A percentile compares a stretch with the other conserved stretches of the same genome.
Conservation (phyloP, 2,329 filamentous ascomycete species). For the Aspergillus pseudotamarii region DNA sequence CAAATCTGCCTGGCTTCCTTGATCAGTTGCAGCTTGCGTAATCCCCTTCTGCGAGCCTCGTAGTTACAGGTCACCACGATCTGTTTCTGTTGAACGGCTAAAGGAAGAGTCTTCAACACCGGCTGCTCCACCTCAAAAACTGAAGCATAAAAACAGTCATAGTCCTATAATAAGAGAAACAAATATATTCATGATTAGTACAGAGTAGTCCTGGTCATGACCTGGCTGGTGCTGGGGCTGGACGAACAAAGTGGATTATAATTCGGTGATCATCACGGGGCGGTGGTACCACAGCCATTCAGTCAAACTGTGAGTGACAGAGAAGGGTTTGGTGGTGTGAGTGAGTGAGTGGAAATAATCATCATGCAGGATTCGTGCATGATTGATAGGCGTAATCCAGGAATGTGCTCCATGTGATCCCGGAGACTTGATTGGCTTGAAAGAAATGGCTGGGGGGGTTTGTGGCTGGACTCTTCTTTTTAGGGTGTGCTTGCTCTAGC, state of each 20-base stretch:
- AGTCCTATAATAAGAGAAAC: slow-evolving; percentile 38
- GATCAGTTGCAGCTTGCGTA: slow-evolving; percentile 80
- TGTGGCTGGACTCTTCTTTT: background rate
- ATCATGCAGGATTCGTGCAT: slow-evolving; percentile 5
- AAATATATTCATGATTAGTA: slow-evolving; percentile 6
- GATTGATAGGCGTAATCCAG: background rate
- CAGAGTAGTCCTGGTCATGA: slow-evolving; percentile 7
- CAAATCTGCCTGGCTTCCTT: slow-evolving; percentile 77
- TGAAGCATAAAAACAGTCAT: slow-evolving; percentile 86
- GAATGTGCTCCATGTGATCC: too few species aligned
- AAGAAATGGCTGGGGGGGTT: background rate
- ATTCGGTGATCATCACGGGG: slow-evolving; percentile 63
- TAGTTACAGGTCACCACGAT: slow-evolving; percentile 96
- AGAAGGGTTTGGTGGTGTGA: background rate
- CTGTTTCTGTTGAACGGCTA: slow-evolving; percentile 90
- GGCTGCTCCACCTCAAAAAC: slow-evolving; percentile 84
- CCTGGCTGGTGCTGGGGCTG: background rate
- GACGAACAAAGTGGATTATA: slow-evolving; percentile 78
- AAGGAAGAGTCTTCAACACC: slow-evolving; percentile 68
- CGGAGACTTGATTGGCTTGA: background rate
- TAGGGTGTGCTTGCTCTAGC: too few species aligned
- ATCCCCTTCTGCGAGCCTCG: slow-evolving; percentile 69
- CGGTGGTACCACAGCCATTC: slow-evolving; percentile 26
- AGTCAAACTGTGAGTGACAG: slow-evolving; percentile 3
- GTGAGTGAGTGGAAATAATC: background rate